Base-by-base conservation (phyloP, 345 rosid genomes). In the Populus alba region DNA sequence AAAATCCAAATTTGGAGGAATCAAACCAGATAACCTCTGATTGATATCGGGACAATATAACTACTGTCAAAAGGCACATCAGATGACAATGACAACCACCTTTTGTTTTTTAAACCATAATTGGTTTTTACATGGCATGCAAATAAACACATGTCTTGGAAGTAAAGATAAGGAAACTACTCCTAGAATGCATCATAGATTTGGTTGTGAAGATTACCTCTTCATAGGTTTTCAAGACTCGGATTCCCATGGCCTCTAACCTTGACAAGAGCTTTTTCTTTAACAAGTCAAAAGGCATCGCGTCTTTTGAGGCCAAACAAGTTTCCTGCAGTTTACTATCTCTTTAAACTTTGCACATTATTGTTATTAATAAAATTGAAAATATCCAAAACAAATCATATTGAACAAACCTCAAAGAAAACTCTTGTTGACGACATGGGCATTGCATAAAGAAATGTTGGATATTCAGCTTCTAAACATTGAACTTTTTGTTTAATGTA, bases 261-360 rank as follows among this genome's bases (percentile, higher is more conserved):
- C 99, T 90, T 74, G 87, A 80, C 91, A 85, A 68, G 78, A 95
- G 96, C 85, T 90, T 93, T 83, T 78, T 87, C 83, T 93, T 95
- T 37, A 95, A 81, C 78, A 91, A 78, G 77, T 92, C 96, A 80
- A 95, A 90, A 47, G 95, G 97, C 93, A 95, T 87, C 17, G 90
- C 97, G 81, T 90, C 92, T 89, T 91, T 94, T 27, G 99, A 94
- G 72, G 99, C 99, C 86, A 92, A 85, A 84, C 99, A 96, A 59
- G 98, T 96, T 89, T 96, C 99, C 98, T 92, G 92, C 81, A 84
- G 35, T 27, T 66, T 25, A 78, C 53, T 68, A 65, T 71, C 79
- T 65, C 66, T 70, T 57, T 77, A 51, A 76, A 68, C 67, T 75
- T 72, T 78, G 72, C 75, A 79, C 39, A 69, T 71, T 20, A 57